A percentile compares a stretch with the other conserved stretches of the same genome.
Evolutionary conservation across 176 grass and related monocot species (phyloP).

Genomic region (Neostapfia colusana): DNA sequence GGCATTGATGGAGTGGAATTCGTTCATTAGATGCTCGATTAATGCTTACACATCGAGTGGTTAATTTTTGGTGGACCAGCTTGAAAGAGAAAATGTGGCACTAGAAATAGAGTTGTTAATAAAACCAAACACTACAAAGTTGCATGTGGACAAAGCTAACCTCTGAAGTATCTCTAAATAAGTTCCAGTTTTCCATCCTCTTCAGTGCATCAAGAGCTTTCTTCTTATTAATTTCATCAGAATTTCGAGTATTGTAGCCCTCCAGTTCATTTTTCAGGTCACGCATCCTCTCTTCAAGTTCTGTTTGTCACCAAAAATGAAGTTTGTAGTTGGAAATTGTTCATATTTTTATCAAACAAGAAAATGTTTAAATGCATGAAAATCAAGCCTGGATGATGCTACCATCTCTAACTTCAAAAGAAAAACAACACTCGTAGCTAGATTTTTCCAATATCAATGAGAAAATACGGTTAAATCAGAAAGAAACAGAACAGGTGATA

Average conservation of each 20-base stretch:
- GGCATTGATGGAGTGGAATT: constrained; percentile 22
- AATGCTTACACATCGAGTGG: background rate
- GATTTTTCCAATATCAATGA: background rate
- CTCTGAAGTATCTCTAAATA: constrained; percentile 73
- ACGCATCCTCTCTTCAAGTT: constrained; percentile 93
- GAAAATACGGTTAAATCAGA: background rate
- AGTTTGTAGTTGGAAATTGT: background rate
- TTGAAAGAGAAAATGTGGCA: constrained; percentile 9
- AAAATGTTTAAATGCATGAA: constrained; percentile 9
- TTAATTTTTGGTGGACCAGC: background rate
- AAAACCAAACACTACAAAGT: background rate
- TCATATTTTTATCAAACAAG: background rate
- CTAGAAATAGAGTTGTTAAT: background rate
- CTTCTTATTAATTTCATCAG: constrained; percentile 81
- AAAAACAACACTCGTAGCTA: background rate
- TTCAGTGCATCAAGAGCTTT: constrained; percentile 89
- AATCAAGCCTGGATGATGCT: background rate
- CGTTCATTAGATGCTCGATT: no score
- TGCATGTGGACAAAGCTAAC: constrained; percentile 28
- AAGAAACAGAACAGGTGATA: background rate
- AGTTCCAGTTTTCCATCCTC: constrained; percentile 93
- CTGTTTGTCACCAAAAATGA: constrained; percentile 38
- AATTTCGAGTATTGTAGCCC: constrained; percentile 68
- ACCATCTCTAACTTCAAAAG: constrained; percentile 23
- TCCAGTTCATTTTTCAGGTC: constrained; percentile 90